phyloP scores from a whole-genome alignment of 305 asterid genomes.

The Fraxinus nigra region DNA sequence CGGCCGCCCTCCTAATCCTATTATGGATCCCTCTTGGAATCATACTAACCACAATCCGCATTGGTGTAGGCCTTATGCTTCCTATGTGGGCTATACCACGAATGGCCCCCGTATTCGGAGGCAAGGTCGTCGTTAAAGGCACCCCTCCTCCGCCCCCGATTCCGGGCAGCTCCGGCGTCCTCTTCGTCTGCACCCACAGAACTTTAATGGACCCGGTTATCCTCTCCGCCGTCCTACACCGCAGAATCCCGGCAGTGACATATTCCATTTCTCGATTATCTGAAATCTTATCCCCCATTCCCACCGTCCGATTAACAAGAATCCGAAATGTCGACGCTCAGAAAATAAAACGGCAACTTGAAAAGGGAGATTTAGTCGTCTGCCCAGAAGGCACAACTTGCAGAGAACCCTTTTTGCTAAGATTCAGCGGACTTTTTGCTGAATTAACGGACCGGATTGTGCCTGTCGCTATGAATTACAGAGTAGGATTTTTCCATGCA shows the following conservation, averaged over 20 bases:
- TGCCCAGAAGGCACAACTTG: constrained; percentile 98
- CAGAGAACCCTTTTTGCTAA: constrained; percentile 70
- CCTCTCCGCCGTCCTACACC: constrained; percentile 71
- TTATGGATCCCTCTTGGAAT: constrained; percentile 78
- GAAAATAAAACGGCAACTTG: constrained; percentile 54
- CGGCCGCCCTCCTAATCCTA: constrained; percentile 57
- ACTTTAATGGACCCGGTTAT: constrained; percentile 84
- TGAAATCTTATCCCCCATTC: constrained; percentile 81
- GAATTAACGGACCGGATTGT: constrained; percentile 78
- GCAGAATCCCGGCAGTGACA: constrained; percentile 78
- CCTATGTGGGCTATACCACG: constrained; percentile 53
- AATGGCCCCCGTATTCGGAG: constrained; percentile 58
- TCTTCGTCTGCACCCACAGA: constrained; percentile 83
- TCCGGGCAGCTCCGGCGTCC: constrained; percentile 49
- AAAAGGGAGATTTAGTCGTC: constrained; percentile 64
- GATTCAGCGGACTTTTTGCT: constrained; percentile 84
- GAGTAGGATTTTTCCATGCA: constrained; percentile 81
- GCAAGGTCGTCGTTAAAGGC: constrained; percentile 61
- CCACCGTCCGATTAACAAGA: constrained; percentile 75
- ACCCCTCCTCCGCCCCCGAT: constrained; percentile 64
- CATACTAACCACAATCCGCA: constrained; percentile 53
- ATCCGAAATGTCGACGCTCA: constrained; percentile 61
- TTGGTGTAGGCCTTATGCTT: constrained; percentile 43
- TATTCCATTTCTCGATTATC: constrained; percentile 75
- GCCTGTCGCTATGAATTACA: constrained; percentile 82